Evolutionary conservation across 345 rosid genomes (phyloP).

Genomic region (Sonneratia caseolaris): DNA sequence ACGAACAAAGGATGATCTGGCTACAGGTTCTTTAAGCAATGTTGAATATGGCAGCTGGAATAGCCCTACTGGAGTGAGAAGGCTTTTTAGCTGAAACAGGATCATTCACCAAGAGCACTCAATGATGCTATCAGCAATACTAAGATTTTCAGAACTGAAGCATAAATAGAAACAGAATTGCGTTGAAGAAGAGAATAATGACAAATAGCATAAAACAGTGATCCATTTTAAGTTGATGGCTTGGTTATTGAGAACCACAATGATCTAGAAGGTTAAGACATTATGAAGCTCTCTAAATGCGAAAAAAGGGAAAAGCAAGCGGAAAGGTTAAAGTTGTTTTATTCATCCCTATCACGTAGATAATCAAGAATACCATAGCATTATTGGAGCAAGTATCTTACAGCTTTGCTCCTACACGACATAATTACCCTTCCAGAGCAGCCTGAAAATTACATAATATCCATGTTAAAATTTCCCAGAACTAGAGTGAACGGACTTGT

Average conservation of each 20-base stretch:
- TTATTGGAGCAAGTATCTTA: conserved; percentile 71
- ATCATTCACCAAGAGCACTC: background rate
- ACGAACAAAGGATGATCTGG: conserved; percentile 85
- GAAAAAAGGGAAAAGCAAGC: background rate
- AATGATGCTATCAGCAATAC: background rate
- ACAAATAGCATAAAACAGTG: background rate
- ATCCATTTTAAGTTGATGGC: background rate
- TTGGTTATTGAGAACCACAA: background rate
- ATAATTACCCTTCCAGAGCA: conserved; percentile 95
- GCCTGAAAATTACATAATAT: conserved; percentile 39
- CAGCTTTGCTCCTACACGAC: conserved; percentile 93
- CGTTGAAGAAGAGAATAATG: background rate
- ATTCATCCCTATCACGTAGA: background rate
- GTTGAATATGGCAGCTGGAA: conserved; percentile 66
- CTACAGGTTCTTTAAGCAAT: conserved; percentile 75
- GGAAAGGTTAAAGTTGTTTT: background rate
- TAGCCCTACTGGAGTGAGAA: conserved; percentile 73
- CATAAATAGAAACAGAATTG: background rate
- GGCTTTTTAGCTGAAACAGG: conserved; percentile 65
- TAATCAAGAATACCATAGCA: conserved; percentile 7
- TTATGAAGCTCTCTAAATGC: background rate
- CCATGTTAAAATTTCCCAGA: background rate
- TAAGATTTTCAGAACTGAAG: background rate
- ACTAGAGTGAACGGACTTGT: background rate
- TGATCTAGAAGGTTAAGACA: no score